Evolutionary conservation across 805 yeast species (phyloP), one percentile per base, ranked within the genome.

Genomic region (Candida argentea): DNA sequence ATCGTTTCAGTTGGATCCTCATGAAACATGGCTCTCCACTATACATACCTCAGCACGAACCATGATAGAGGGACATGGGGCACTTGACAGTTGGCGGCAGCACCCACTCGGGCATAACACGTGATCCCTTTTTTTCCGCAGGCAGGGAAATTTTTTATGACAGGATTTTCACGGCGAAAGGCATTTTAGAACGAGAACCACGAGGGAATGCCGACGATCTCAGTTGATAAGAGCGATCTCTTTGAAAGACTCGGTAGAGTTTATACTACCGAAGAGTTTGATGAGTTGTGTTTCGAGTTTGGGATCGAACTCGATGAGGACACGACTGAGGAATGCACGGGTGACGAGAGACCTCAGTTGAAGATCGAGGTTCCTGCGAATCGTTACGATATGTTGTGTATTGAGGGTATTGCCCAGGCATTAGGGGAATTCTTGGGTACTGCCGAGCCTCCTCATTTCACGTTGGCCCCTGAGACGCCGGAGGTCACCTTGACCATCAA

Each of bases 251-350:
- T 91, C 37, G 97, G 63, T 32, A 52, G 43, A 41, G 44, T 43
- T 24, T 60, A 59, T 39, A 71, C 95, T 45, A 81, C 91, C 41
- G 74, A 85, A 44, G 98, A 89, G 51, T 87, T 91, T 45, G 99
- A 91, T 52, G 96, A 87, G 58, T 73, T 91, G 43, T 91, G 97
- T 64, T 91, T 91, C 65, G 93, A 89, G 50, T 91, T 87, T 44
- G 99, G 99, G 46, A 76, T 91, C 42, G 99, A 91, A 64, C 71
- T 91, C 37, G 99, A 91, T 55, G 99, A 93, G 61, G 97, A 93
- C 55, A 85, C 94, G 50, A 82, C 94, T 24, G 84, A 80, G 20
- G 76, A 71, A 26, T 77, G 80, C 40, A 57, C 52, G 35, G 52
- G 64, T n/a, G 82, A 74, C 39, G 94, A 84, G 57, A 78, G 95